A percentile compares a stretch with the other conserved stretches of the same genome.
These are phyloP conservation scores for Clohesyomyces aquaticus DNA, from an alignment of 495 filamentous ascomycete species.

Conservation along the genomic window DNA sequence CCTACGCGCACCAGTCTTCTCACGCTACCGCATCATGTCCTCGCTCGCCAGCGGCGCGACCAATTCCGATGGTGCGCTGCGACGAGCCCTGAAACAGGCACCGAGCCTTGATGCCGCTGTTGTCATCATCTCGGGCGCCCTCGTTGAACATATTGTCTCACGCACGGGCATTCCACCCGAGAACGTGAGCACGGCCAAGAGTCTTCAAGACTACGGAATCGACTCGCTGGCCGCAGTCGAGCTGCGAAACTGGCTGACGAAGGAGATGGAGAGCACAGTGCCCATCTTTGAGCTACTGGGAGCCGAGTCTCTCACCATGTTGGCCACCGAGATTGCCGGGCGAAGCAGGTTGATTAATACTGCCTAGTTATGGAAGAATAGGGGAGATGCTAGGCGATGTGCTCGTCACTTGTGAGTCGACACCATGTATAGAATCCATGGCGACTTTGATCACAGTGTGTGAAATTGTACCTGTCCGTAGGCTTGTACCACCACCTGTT, in stretches of 20 bases:
- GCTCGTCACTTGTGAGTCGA: neutral
- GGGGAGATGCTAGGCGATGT: neutral
- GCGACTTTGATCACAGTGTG: no score
- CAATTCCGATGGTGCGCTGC: neutral
- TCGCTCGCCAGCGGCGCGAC: neutral
- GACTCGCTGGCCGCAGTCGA: conserved; percentile 25
- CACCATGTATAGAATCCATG: no score
- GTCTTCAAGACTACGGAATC: conserved; percentile 9
- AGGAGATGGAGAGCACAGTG: conserved; percentile 9
- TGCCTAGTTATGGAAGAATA: neutral
- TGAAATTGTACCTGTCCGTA: no score
- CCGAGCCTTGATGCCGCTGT: neutral
- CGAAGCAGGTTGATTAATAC: neutral
- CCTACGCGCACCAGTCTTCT: neutral
- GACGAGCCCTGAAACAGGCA: neutral
- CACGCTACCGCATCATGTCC: neutral
- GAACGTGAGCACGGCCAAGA: neutral
- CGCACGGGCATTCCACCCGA: neutral
- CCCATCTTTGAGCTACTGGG: conserved; percentile 16
- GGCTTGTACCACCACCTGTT: no score
- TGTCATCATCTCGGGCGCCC: neutral
- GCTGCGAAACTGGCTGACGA: conserved; percentile 12
- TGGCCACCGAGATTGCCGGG: neutral
- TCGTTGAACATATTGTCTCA: neutral
- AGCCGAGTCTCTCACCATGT: neutral